These are phyloP conservation scores for Pseudogymnoascus sp. DNA, from an alignment of 2,329 filamentous ascomycete genomes.

Conservation along the genomic window DNA sequence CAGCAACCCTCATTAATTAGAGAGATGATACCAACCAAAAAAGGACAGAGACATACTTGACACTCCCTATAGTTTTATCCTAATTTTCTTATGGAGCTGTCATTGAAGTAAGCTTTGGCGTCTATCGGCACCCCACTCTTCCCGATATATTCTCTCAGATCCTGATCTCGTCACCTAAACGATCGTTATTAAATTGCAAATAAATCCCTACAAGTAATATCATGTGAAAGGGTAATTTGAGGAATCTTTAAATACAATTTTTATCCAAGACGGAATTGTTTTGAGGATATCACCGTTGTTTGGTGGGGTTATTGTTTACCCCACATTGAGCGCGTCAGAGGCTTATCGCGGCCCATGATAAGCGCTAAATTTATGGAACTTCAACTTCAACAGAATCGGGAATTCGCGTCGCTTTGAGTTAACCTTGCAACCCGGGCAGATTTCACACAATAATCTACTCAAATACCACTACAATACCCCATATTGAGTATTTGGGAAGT, in stretches of 20 bases:
- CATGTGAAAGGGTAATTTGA: background rate
- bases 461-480: background rate
- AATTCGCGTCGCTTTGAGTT: background rate
- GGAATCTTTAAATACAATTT: background rate
- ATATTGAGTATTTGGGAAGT: background rate
- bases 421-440: background rate
- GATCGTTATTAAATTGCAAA: background rate
- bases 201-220: background rate
- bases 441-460: background rate
- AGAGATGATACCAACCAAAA: background rate
- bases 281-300: background rate
- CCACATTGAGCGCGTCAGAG: constrained; percentile 5
- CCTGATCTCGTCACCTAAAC: background rate
- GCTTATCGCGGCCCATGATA: constrained; percentile 5
- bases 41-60: background rate
- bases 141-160: background rate
- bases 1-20: background rate
- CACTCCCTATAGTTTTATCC: background rate
- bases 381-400: background rate
- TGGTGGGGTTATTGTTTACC: background rate
- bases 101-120: constrained; percentile 3
- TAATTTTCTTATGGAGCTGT: background rate
- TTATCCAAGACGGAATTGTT: background rate
- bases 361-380: constrained; percentile 6
- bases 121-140: background rate